Base-by-base conservation (phyloP, 768 basidiomycete species). In the Tephrocybe rancida region DNA sequence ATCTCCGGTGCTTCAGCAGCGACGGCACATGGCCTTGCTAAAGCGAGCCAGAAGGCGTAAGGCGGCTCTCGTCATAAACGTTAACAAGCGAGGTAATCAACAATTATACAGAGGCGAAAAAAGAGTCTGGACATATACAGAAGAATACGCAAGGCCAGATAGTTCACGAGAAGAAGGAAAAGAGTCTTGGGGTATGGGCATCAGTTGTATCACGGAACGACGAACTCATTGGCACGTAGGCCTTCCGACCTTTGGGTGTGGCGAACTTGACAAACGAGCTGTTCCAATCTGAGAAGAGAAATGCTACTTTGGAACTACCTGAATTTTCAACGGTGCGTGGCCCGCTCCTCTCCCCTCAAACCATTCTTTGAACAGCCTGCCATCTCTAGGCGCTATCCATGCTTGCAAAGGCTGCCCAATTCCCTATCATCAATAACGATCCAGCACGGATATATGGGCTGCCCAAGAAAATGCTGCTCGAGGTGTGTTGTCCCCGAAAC, bases 401-500 rank as follows among this genome's bases (percentile, higher is more conserved):
- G 41, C 61, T 78, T n/a, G 80, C 79, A 4, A 69, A 75, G 55
- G 76, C 79, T 3, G 69, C 79, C 47, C 70, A 71, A 29, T 85
- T 85, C 56, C 59, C 73, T 1, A 62, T 70, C 3, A 62, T 73
- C 1, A 75, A 77, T 22, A 75, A 77, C 32, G 77, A 79, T 54
- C 78, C 84, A 0, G 69, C 86, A n/a, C 73, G 78, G 26, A 75
- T 79, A 49, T 92, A 85, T 65, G 92, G 92, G 38, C 66, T 92
- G 14, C 91, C 92, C 0, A 82, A 80, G 57, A 83, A 81, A 52
- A 61, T 91, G 53, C 70, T 86, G 26, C 71, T 90, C 47, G 92
- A 94, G 75, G 91, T 91, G 38, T 19, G 80, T 70, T 2, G 3
- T 10, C 1, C 19, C 3, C 19, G 30, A 10, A 3, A 24, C 13